Evolutionary conservation across 768 basidiomycete genomes (phyloP).

Genomic region (Pisolithus tinctorius): DNA sequence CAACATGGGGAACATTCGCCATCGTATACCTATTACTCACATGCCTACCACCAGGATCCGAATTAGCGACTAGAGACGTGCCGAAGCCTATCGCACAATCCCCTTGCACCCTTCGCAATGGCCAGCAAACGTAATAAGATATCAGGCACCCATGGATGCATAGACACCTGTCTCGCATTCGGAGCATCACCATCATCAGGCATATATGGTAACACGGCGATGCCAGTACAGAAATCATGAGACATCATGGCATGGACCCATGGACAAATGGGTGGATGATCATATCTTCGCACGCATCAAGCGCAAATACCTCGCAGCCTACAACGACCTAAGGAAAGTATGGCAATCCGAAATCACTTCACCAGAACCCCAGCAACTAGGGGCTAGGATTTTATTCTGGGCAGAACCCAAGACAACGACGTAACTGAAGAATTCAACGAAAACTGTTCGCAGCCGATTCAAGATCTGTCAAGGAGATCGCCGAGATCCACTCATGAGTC

Average conservation of each 20-base stretch:
- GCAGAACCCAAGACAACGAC: not conserved
- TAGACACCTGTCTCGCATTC: constrained; percentile 28
- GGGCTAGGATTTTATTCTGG: not conserved
- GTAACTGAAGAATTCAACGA: constrained; percentile 26
- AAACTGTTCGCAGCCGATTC: constrained; percentile 9
- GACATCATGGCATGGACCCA: not conserved
- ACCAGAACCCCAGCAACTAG: no score
- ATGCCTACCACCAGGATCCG: constrained; percentile 15
- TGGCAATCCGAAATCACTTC: no score
- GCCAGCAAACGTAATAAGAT: no score
- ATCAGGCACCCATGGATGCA: no score
- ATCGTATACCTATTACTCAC: constrained; percentile 3
- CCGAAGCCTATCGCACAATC: no score
- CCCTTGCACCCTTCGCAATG: no score
- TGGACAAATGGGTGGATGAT: constrained; percentile 5
- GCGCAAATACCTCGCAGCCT: not conserved
- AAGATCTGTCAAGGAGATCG: not conserved
- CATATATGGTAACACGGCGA: constrained; percentile 20
- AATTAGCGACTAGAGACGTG: constrained; percentile 27
- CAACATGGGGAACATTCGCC: constrained; percentile 2
- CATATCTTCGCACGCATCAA: constrained; percentile 19
- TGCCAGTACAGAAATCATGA: constrained; percentile 14
- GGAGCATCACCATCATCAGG: constrained; percentile 19
- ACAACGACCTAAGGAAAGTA: not conserved
- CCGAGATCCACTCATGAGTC: not conserved